Percentiles rank a stretch among this genome's conserved stretches.
phyloP scores from a whole-genome alignment of 2,329 filamentous ascomycete species.

The Aspergillus persii region DNA sequence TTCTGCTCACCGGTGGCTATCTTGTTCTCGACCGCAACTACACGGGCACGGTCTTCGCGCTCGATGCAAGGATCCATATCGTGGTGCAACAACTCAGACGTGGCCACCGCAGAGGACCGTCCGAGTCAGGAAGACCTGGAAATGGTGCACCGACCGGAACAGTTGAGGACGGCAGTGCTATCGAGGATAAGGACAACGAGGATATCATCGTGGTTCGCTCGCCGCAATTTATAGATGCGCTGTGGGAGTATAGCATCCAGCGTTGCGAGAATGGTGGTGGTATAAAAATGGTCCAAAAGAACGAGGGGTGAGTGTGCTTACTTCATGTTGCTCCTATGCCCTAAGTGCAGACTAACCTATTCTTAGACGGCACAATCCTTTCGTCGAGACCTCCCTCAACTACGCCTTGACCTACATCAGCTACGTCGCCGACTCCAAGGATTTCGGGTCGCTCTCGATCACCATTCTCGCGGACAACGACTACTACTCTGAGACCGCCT shows the following conservation, averaged over 20 bases:
- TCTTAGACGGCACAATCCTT: slow-evolving; percentile 66
- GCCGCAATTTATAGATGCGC: slow-evolving; percentile 83
- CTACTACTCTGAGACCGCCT: slow-evolving; percentile 79
- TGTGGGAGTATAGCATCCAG: slow-evolving; percentile 84
- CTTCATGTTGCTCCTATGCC: background rate
- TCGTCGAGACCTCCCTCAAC: slow-evolving; percentile 86
- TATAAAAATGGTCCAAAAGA: slow-evolving; percentile 70
- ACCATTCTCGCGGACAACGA: slow-evolving; percentile 92
- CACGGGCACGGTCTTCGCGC: slow-evolving; percentile 68
- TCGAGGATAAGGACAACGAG: slow-evolving; percentile 60
- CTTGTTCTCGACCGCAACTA: slow-evolving; percentile 86
- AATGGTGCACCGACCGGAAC: slow-evolving; percentile 5
- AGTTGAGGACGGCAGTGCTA: slow-evolving; percentile 13
- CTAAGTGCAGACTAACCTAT: slow-evolving; percentile 1
- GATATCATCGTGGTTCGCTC: slow-evolving; percentile 81
- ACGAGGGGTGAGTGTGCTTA: slow-evolving; percentile 33
- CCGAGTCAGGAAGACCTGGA: slow-evolving; percentile 16
- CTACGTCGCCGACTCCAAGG: slow-evolving; percentile 48
- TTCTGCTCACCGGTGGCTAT: slow-evolving; percentile 91
- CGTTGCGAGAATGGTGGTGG: slow-evolving; percentile 70
- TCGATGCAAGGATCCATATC: slow-evolving; percentile 64
- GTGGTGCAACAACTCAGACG: slow-evolving; percentile 54
- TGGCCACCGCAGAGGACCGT: slow-evolving; percentile 20
- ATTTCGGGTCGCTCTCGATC: slow-evolving; percentile 67
- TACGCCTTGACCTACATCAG: slow-evolving; percentile 81